Percentiles rank a stretch among this genome's conserved stretches.
Evolutionary conservation across 2,329 filamentous ascomycete genomes (phyloP).

Genomic region (Arthrobotrys musiformis): DNA sequence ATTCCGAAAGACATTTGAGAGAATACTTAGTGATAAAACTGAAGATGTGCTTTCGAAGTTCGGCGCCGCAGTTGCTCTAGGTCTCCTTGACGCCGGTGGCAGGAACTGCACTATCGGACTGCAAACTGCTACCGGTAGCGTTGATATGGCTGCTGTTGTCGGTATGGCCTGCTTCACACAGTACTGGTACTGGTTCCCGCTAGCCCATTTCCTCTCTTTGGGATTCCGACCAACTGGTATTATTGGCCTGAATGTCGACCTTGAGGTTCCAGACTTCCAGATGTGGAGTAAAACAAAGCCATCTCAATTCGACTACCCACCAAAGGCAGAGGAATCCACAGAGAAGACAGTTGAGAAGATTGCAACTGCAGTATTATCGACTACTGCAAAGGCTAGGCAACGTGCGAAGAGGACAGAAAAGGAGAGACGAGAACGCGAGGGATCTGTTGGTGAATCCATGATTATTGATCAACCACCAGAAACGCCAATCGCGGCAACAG

Average conservation of each 20-base stretch:
- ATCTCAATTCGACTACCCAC: slow-evolving; percentile 97
- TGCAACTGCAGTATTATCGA: slow-evolving; percentile 93
- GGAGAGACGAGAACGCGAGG: slow-evolving; percentile 59
- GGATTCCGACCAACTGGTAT: slow-evolving; percentile 97
- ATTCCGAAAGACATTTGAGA: slow-evolving; percentile 92
- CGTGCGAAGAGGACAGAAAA: slow-evolving; percentile 93
- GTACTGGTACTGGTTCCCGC: slow-evolving; percentile 99
- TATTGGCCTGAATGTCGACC: slow-evolving; percentile 91
- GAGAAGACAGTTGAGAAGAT: slow-evolving; percentile 94
- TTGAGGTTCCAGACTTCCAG: slow-evolving; percentile 93
- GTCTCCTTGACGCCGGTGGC: slow-evolving; percentile 97
- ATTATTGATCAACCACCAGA: slow-evolving; percentile 84
- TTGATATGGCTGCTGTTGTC: slow-evolving; percentile 98
- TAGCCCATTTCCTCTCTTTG: slow-evolving; percentile 95
- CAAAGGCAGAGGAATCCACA: slow-evolving; percentile 92
- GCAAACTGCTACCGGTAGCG: slow-evolving; percentile 96
- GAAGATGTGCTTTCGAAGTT: slow-evolving; percentile 99
- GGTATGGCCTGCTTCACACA: slow-evolving; percentile 98
- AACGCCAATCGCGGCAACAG: slow-evolving; percentile 72
- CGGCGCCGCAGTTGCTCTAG: slow-evolving; percentile 89
- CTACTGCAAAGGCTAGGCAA: slow-evolving; percentile 95
- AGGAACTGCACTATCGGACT: slow-evolving; percentile 98
- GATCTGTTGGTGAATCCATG: slow-evolving; percentile 85
- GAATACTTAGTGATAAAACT: slow-evolving; percentile 92
- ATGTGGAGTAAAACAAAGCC: slow-evolving; percentile 95